Base-by-base conservation (phyloP, 1,139 yeast species). In the Dujonia santamariae region DNA sequence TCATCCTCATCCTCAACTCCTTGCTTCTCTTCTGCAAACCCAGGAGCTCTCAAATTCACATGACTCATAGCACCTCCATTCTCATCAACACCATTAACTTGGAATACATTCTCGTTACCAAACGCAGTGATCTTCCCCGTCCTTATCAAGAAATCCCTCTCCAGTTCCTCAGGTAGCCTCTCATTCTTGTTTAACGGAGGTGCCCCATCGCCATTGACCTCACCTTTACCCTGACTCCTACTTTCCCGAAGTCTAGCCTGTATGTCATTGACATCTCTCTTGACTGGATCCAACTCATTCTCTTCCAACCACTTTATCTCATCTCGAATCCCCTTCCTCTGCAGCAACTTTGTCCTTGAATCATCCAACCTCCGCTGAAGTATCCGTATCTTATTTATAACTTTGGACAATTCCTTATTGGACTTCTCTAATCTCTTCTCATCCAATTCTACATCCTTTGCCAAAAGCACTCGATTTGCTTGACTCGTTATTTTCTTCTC, bases 121-220 rank as follows among this genome's bases (percentile, higher is more conserved):
- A 92, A 92, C 0, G 98, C 98, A 0, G 99, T 92, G 38, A 88
- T 79, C 53, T 87, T 82, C 27, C 99, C 99, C 0, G 90, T 90
- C 43, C 98, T 68, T 1, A 92, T 75, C 42, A 92, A 65, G 51
- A 61, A 92, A 36, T 90, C 97, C 38, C 77, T 77, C 47, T 85
- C 86, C 0, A 85, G 61, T 51, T 92, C 98, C 16, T 76, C 85
- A 0, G 84, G 77, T 5, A 75, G 63, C 39, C 57, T 59, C 15
- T 49, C 63, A 18, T 31, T 44, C 12, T 35, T 30, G 4, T 35
- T n/a, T n/a, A n/a, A n/a, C 18, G 2, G n/a, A n/a, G n/a, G n/a
- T n/a, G n/a, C n/a, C n/a, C n/a, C n/a, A n/a, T n/a, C n/a, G n/a
- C 28, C 28, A 36, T 34, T 3, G 17, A 13, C 18, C 61, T 53